Evolutionary conservation across 129 eudicot genomes (phyloP).

Genomic region (Arctium lappa): DNA sequence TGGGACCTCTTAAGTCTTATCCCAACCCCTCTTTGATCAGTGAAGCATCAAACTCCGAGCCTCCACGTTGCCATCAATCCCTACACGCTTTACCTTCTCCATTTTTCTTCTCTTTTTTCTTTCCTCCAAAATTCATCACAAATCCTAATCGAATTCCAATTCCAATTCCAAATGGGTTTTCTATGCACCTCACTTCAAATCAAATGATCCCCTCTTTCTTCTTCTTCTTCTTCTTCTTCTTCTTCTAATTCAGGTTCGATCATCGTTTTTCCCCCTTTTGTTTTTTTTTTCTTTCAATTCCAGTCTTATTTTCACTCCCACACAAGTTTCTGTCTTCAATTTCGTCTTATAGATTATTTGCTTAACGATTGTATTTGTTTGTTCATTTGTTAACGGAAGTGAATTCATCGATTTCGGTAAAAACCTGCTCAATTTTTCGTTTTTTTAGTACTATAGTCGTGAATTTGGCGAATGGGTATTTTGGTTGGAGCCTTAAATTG

Average conservation of each 20-base stretch:
- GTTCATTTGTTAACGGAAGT: neutral
- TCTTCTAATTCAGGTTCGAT: slow-evolving; percentile 9
- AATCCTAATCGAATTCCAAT: neutral
- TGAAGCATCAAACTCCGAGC: slow-evolving; percentile 28
- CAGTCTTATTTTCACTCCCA: neutral
- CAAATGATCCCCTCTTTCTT: neutral
- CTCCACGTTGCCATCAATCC: slow-evolving; percentile 47
- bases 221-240: no score
- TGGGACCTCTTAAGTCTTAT: slow-evolving; percentile 40
- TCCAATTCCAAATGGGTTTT: neutral
- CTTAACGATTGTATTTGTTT: neutral
- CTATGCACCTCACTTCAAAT: neutral
- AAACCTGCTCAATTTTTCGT: neutral
- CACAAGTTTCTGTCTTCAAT: neutral
- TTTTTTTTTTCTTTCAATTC: neutral
- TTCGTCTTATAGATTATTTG: slow-evolving; percentile 4
- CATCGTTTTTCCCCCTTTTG: neutral
- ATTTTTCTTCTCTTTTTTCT: slow-evolving; percentile 4
- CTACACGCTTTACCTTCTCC: slow-evolving; percentile 22
- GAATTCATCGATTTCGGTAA: slow-evolving; percentile 3
- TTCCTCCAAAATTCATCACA: neutral
- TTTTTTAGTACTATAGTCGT: neutral
- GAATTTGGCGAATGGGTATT: neutral
- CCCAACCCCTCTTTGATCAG: slow-evolving; percentile 9
- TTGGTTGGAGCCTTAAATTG: no score